Conservation (phyloP, 2,329 filamentous ascomycete species). For the Aulographum hederae region DNA sequence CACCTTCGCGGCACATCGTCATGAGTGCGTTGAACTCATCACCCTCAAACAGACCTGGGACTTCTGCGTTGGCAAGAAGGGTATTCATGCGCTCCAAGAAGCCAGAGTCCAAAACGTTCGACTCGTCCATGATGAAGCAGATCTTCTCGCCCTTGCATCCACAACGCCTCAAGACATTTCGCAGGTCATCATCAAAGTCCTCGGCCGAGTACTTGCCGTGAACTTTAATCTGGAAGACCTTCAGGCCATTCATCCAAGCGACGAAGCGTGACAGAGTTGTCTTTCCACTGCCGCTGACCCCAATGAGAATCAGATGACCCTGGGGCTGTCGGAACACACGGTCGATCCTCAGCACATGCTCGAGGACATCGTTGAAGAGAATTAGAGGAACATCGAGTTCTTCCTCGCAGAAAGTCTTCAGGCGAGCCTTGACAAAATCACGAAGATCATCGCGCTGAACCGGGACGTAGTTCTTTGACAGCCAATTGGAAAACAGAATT, state of each 20-base stretch:
- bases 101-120: constrained; percentile 93
- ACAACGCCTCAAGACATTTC: constrained; percentile 80
- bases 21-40: constrained; percentile 96
- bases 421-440: constrained; percentile 90
- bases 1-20: constrained; percentile 97
- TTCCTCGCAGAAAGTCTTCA: constrained; percentile 98
- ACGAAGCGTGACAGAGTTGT: constrained; percentile 96
- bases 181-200: constrained; percentile 94
- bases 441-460: constrained; percentile 89
- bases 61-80: constrained; percentile 94
- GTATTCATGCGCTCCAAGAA: constrained; percentile 99
- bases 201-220: constrained; percentile 96
- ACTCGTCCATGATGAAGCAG: constrained; percentile 99
- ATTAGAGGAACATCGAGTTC: constrained; percentile 97
- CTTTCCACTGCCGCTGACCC: constrained; percentile 96
- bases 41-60: constrained; percentile 96
- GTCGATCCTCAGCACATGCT: constrained; percentile 95
- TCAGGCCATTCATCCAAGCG: constrained; percentile 98
- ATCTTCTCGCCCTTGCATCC: constrained; percentile 99
- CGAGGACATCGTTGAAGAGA: constrained; percentile 96
- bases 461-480: constrained; percentile 95
- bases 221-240: constrained; percentile 99
- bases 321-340: constrained; percentile 97
- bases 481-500: constrained; percentile 97
- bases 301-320: constrained; percentile 93